A percentile compares a stretch with the other conserved stretches of the same genome.
phyloP scores from a whole-genome alignment of 495 filamentous ascomycete genomes.

The Penicillium alfredii region DNA sequence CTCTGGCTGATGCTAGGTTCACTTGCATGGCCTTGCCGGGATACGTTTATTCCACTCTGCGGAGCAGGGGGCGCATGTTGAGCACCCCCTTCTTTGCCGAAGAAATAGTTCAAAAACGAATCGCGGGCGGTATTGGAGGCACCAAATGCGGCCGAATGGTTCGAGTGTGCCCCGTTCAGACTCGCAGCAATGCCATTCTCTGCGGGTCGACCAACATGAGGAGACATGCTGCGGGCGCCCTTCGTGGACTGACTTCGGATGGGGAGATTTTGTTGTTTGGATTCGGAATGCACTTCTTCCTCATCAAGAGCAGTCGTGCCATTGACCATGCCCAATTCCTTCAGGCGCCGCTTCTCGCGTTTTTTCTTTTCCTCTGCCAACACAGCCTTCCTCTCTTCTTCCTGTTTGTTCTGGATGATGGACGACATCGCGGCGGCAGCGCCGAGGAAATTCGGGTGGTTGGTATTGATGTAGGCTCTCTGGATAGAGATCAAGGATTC shows the following conservation, averaged over 20 bases:
- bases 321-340: constrained; percentile 71
- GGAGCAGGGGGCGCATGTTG: constrained; percentile 32
- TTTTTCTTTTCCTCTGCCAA: constrained; percentile 77
- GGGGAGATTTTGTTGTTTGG: constrained; percentile 46
- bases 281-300: constrained; percentile 52
- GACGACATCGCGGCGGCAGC: constrained; percentile 97
- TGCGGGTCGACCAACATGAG: constrained; percentile 58
- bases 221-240: constrained; percentile 69
- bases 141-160: constrained; percentile 57
- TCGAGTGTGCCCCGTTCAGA: constrained; percentile 60
- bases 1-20: constrained; percentile 82
- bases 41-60: constrained; percentile 34
- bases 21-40: constrained; percentile 61
- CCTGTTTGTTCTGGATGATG: constrained; percentile 88
- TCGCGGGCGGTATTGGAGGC: constrained; percentile 57
- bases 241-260: constrained; percentile 57
- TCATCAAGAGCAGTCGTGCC: constrained; percentile 69
- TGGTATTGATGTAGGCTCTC: constrained; percentile 98
- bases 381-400: constrained; percentile 77
- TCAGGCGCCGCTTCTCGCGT: constrained; percentile 72
- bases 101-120: constrained; percentile 97
- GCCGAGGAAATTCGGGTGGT: constrained; percentile 97
- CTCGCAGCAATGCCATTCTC: constrained; percentile 57
- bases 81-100: constrained; percentile 78
- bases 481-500: constrained; percentile 96